These are phyloP conservation scores for Ailanthus altissimus DNA, from an alignment of 345 rosid species.

Conservation along the genomic window DNA sequence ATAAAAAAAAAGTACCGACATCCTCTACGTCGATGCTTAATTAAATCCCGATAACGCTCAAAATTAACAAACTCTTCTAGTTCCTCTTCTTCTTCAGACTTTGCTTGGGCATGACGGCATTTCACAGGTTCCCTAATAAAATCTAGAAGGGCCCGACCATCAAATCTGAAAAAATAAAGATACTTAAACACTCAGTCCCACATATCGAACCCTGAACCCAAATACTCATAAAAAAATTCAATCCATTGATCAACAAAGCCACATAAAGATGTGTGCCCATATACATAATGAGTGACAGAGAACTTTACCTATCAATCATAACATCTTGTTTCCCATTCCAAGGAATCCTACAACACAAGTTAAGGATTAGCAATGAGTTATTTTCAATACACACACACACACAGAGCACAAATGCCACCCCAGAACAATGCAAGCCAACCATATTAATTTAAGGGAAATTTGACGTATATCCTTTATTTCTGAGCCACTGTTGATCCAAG, in stretches of 20 bases:
- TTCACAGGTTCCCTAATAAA: conserved; percentile 76
- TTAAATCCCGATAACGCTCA: conserved; percentile 99
- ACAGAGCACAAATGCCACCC: neutral
- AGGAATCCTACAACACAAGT: conserved; percentile 56
- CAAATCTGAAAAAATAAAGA: conserved; percentile 49
- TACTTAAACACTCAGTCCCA: neutral
- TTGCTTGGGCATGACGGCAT: conserved; percentile 46
- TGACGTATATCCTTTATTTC: neutral
- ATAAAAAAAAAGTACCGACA: conserved; percentile 88
- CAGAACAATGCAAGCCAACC: neutral
- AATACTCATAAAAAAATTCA: neutral
- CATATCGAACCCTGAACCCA: neutral
- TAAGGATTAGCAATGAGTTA: conserved; percentile 6
- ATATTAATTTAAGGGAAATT: neutral
- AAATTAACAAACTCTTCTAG: conserved; percentile 99
- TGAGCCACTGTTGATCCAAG: neutral
- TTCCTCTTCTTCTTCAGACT: conserved; percentile 92
- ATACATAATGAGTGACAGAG: neutral
- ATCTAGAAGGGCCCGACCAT: conserved; percentile 95
- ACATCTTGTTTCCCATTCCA: conserved; percentile 92
- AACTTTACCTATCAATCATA: conserved; percentile 68
- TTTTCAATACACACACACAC: neutral
- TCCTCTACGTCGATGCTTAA: conserved; percentile 99
- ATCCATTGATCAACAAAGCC: neutral
- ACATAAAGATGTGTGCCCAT: neutral